phyloP scores from a whole-genome alignment of 2,329 filamentous ascomycete species.

The Phyllosticta capitalensis region DNA sequence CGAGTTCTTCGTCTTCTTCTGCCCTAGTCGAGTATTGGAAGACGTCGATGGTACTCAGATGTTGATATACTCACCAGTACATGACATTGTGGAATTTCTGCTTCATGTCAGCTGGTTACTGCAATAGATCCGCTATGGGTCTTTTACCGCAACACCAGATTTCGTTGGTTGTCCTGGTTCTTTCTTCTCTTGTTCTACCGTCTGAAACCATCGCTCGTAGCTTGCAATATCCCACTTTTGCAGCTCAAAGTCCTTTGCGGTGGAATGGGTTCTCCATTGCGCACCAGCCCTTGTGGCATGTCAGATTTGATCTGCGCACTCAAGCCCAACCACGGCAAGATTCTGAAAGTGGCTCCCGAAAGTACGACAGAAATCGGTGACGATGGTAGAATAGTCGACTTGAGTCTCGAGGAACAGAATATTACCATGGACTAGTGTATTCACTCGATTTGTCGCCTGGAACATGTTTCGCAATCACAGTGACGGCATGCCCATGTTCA shows the following conservation, averaged over 20 bases:
- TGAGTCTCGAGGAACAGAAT: not conserved
- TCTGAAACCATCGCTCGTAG: conserved; percentile 31
- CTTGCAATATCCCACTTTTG: conserved; percentile 35
- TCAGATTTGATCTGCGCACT: not conserved
- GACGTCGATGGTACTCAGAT: not conserved
- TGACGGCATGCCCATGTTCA: conserved; percentile 32
- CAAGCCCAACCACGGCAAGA: no score
- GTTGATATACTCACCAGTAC: conserved; percentile 1
- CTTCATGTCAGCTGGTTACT: not conserved
- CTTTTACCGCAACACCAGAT: conserved; percentile 16
- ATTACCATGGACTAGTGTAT: conserved; percentile 37
- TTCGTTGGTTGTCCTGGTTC: conserved; percentile 15
- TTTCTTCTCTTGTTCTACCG: conserved; percentile 19
- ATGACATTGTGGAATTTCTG: conserved; percentile 11
- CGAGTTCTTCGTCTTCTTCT: conserved; percentile 10
- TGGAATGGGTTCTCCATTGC: conserved; percentile 38
- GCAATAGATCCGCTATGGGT: no score
- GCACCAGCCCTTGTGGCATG: conserved; percentile 34
- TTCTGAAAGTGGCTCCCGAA: no score
- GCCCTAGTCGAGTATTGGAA: conserved; percentile 16
- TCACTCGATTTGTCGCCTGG: conserved; percentile 33
- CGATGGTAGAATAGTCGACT: not conserved
- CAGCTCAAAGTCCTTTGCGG: conserved; percentile 19
- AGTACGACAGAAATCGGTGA: not conserved
- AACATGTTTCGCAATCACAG: conserved; percentile 34